phyloP scores from a whole-genome alignment of 306 rosid genomes.

The Sphenostylis stenocarpa region DNA sequence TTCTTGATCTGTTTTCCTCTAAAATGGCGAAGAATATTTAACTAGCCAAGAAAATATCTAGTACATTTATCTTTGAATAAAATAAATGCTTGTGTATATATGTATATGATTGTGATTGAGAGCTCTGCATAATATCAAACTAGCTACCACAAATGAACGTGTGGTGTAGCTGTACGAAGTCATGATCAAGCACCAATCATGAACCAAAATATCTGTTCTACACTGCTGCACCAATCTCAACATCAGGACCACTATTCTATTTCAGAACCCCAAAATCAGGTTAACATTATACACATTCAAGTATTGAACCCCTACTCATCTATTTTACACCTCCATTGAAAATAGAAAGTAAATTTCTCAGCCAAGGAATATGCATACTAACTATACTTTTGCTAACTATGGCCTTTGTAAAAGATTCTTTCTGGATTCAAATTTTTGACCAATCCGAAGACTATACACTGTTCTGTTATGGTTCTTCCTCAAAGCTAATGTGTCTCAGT shows the following conservation, averaged over 20 bases:
- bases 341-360: no score
- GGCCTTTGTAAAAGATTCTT: no score
- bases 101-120: neutral
- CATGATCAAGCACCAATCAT: neutral
- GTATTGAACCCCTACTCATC: no score
- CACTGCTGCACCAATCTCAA: neutral
- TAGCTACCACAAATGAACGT: neutral
- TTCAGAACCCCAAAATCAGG: neutral
- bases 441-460: no score
- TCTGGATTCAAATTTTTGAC: no score
- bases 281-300: no score
- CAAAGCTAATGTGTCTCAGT: no score
- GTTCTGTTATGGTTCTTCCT: no score
- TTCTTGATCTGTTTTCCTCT: neutral
- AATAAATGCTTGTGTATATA: neutral
- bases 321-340: neutral
- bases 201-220: neutral
- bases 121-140: neutral
- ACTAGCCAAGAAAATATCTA: neutral
- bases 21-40: neutral
- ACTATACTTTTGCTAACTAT: no score
- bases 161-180: conserved; percentile 12
- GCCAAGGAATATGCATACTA: no score
- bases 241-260: conserved; percentile 13
- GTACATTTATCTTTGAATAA: neutral